phyloP scores from a whole-genome alignment of 352 stramenopile genomes.

The Globisporangium takayamanum region DNA sequence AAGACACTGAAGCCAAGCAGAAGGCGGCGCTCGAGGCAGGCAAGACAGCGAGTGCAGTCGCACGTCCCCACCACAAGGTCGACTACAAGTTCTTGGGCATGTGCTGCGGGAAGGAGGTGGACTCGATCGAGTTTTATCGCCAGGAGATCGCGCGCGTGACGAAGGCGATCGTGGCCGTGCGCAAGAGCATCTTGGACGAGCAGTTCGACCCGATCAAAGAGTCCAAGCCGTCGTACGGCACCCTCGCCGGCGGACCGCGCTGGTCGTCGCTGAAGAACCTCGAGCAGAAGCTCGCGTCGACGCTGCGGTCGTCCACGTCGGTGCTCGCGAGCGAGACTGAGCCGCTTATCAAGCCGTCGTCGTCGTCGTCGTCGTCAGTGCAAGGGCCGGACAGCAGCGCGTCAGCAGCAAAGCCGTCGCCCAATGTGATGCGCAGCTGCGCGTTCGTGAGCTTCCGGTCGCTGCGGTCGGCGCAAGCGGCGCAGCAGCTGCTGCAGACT shows the following conservation, averaged over 20 bases:
- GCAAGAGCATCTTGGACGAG: slow-evolving; percentile 40
- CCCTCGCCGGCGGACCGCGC: slow-evolving; percentile 4
- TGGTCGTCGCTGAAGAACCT: slow-evolving; percentile 12
- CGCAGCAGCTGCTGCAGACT: slow-evolving; percentile 68
- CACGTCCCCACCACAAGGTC: slow-evolving; percentile 31
- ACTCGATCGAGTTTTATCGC: slow-evolving; percentile 57
- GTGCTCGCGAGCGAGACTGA: slow-evolving; percentile 2
- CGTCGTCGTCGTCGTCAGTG: slow-evolving; percentile 1
- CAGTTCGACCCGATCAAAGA: slow-evolving; percentile 31
- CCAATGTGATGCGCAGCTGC: slow-evolving; percentile 53
- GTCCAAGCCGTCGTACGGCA: slow-evolving; percentile 20
- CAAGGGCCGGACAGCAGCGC: slow-evolving; percentile 18
- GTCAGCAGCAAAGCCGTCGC: slow-evolving; percentile 19
- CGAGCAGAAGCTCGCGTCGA: slow-evolving; percentile 8
- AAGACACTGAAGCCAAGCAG: slow-evolving; percentile 15
- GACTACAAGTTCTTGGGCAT: slow-evolving; percentile 36
- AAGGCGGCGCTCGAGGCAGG: slow-evolving; percentile 12
- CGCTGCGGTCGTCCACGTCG: slow-evolving; percentile 6
- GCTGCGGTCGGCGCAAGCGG: slow-evolving; percentile 57
- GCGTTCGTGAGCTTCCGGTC: slow-evolving; percentile 68
- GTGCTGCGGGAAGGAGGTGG: slow-evolving; percentile 40
- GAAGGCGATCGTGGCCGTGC: slow-evolving; percentile 34
- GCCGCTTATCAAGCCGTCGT: slow-evolving; percentile 7
- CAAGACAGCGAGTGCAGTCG: slow-evolving; percentile 19
- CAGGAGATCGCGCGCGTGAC: slow-evolving; percentile 45